phyloP scores from a whole-genome alignment of 2,329 filamentous ascomycete species.

The Camptophora hylomeconis region DNA sequence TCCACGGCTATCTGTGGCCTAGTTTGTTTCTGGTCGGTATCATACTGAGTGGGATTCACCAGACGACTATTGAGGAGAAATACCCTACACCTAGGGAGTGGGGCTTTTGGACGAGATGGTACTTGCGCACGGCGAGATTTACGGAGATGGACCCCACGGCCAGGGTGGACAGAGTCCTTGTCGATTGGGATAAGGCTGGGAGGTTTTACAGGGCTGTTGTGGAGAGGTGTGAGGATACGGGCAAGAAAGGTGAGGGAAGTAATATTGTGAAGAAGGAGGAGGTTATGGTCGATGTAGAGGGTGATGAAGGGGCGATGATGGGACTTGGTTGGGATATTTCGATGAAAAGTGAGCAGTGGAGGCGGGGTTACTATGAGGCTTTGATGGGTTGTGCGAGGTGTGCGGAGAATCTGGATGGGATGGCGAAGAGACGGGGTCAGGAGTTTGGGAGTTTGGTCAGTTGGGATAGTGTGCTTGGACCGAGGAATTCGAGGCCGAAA shows the following conservation, averaged over 20 bases:
- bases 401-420: slow-evolving; percentile 67
- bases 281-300: slow-evolving; percentile 41
- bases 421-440: slow-evolving; percentile 52
- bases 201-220: slow-evolving; percentile 48
- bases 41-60: slow-evolving; percentile 52
- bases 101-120: slow-evolving; percentile 56
- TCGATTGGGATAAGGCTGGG: slow-evolving; percentile 59
- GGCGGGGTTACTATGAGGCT: slow-evolving; percentile 70
- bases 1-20: slow-evolving; percentile 60
- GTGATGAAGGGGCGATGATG: slow-evolving; percentile 31
- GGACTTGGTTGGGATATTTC: slow-evolving; percentile 48
- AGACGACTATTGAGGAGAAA: slow-evolving; percentile 61
- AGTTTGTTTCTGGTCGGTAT: slow-evolving; percentile 47
- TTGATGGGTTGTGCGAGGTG: slow-evolving; percentile 65
- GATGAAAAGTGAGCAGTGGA: slow-evolving; percentile 69
- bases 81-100: slow-evolving; percentile 78
- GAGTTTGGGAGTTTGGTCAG: slow-evolving; percentile 42
- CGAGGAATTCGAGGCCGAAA: slow-evolving; percentile 68
- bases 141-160: slow-evolving; percentile 39
- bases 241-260: slow-evolving; percentile 54
- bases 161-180: slow-evolving; percentile 37
- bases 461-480: slow-evolving; percentile 61
- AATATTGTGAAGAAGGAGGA: slow-evolving; percentile 46
- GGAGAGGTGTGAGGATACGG: slow-evolving; percentile 53
- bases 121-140: slow-evolving; percentile 51